phyloP scores from a whole-genome alignment of 768 basidiomycete species.

The Cystofilobasidium ferigula region DNA sequence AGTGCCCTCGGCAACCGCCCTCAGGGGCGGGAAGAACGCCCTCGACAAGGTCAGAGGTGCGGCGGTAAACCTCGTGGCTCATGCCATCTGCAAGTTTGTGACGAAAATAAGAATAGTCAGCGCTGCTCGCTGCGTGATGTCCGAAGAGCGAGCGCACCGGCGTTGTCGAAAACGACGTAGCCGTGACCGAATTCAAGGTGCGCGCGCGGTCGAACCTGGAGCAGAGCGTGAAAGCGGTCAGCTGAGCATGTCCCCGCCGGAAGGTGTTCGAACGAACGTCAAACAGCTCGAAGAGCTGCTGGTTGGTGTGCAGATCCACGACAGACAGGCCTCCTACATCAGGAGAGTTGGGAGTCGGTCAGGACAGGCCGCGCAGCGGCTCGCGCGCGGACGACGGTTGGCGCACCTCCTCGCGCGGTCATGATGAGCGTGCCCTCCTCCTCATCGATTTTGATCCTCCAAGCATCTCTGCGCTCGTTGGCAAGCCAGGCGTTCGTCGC shows the following conservation, averaged over 20 bases:
- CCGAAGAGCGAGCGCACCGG: not conserved
- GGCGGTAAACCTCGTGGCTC: not conserved
- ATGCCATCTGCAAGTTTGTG: not conserved
- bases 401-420: not conserved
- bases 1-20: not conserved
- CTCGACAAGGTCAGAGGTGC: not conserved
- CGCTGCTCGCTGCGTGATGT: not conserved
- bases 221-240: not conserved
- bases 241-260: not conserved
- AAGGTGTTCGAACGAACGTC: not conserved
- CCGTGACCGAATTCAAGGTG: not conserved
- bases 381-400: not conserved
- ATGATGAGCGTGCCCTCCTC: not conserved
- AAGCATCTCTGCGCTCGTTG: not conserved
- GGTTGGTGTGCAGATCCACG: not conserved
- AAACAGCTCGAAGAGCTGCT: not conserved
- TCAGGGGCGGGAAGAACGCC: not conserved
- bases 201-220: not conserved
- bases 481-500: not conserved
- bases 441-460: not conserved
- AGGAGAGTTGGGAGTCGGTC: not conserved
- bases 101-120: not conserved
- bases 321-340: not conserved
- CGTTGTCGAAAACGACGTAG: not conserved
- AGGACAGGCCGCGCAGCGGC: not conserved